Percentiles rank a stretch among this genome's conserved stretches.
phyloP scores from a whole-genome alignment of 2,329 filamentous ascomycete species.

The Pseudopithomyces maydicus region DNA sequence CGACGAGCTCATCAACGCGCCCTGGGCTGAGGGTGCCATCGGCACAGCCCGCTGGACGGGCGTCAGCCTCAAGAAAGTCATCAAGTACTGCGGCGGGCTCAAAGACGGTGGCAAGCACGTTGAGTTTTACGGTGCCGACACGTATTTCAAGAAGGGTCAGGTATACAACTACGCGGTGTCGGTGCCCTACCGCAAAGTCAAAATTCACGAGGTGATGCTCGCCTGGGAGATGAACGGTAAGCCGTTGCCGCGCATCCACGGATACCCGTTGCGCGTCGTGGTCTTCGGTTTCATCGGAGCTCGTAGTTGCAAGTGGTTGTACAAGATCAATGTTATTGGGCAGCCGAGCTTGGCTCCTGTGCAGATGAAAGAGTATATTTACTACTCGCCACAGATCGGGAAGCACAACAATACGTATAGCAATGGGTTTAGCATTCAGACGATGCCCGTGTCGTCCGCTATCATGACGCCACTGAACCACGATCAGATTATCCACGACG shows the following conservation, averaged over 20 bases:
- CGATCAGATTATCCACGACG: constrained; percentile 64
- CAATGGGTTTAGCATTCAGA: constrained; percentile 71
- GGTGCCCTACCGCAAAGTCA: constrained; percentile 71
- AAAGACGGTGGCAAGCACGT: constrained; percentile 62
- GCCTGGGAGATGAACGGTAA: constrained; percentile 76
- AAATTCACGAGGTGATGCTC: constrained; percentile 68
- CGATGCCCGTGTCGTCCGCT: constrained; percentile 71
- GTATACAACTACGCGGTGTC: constrained; percentile 70
- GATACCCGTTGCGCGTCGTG: constrained; percentile 65
- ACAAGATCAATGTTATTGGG: constrained; percentile 65
- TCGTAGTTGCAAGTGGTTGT: constrained; percentile 66
- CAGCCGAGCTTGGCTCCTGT: constrained; percentile 64
- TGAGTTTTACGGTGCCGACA: constrained; percentile 72
- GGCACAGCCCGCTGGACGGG: constrained; percentile 68
- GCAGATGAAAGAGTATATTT: constrained; percentile 69
- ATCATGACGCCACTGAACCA: constrained; percentile 69
- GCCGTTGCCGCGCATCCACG: constrained; percentile 67
- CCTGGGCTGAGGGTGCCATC: constrained; percentile 63
- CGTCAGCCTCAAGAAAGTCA: constrained; percentile 69
- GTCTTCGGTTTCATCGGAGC: constrained; percentile 72
- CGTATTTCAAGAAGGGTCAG: constrained; percentile 73
- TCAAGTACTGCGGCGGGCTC: constrained; percentile 71
- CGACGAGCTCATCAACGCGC: constrained; percentile 58
- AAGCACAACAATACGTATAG: constrained; percentile 67
- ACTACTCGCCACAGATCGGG: constrained; percentile 70